These are phyloP conservation scores for Niveomyces coronatus DNA, from an alignment of 2,329 filamentous ascomycete genomes.

Conservation along the genomic window DNA sequence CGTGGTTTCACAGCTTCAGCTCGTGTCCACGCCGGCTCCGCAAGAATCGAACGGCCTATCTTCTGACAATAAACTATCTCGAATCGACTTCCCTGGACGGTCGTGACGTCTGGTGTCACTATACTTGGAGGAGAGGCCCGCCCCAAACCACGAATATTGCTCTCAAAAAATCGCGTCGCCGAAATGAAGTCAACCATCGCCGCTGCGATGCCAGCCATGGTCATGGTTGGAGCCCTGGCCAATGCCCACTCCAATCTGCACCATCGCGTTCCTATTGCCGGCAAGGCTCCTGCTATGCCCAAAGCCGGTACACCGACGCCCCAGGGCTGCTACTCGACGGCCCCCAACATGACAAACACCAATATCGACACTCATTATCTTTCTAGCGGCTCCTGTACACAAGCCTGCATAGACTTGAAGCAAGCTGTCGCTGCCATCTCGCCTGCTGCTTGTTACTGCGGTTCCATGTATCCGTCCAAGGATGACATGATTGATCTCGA, in stretches of 20 bases:
- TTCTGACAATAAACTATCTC: too few species aligned
- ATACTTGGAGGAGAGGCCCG: not conserved
- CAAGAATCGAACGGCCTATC: too few species aligned
- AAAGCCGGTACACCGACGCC: slow-evolving; percentile 27
- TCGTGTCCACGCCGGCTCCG: too few species aligned
- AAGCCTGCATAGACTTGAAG: slow-evolving; percentile 31
- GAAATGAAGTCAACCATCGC: slow-evolving; percentile 5
- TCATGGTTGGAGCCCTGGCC: slow-evolving; percentile 15
- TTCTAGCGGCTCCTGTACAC: slow-evolving; percentile 32
- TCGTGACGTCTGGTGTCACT: too few species aligned
- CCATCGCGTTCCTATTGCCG: slow-evolving; percentile 4
- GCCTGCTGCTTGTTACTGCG: slow-evolving; percentile 62
- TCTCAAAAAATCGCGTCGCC: not conserved
- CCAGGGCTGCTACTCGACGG: slow-evolving; percentile 41
- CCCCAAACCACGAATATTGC: not conserved
- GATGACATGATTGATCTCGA: slow-evolving; percentile 42
- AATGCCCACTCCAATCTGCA: slow-evolving; percentile 9
- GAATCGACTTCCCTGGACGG: too few species aligned
- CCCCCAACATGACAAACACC: slow-evolving; percentile 27
- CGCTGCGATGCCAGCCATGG: slow-evolving; percentile 19
- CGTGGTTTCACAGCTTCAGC: too few species aligned
- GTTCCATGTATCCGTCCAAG: slow-evolving; percentile 53
- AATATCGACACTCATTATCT: slow-evolving; percentile 14
- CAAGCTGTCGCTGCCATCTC: slow-evolving; percentile 52
- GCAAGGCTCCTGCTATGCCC: slow-evolving; percentile 26